phyloP scores from a whole-genome alignment of 345 rosid genomes.

The Salix koriyanagi region DNA sequence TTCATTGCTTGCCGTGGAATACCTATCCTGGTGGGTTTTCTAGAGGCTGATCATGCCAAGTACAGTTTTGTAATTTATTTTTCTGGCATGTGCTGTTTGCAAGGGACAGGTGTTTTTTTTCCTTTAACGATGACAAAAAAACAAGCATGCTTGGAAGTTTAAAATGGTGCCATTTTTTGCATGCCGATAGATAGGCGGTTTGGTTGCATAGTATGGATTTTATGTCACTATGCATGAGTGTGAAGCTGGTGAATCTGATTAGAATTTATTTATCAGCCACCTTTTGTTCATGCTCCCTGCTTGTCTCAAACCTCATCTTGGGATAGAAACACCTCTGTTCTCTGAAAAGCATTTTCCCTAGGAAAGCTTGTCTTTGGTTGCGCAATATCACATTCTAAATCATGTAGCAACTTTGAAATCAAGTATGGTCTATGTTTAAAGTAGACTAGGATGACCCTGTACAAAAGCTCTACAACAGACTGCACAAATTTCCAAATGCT shows the following conservation, averaged over 20 bases:
- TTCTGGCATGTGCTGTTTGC: background rate
- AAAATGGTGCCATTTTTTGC: background rate
- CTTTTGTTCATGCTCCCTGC: background rate
- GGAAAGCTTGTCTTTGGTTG: background rate
- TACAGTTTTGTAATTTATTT: slow-evolving; percentile 56
- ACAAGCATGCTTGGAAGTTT: background rate
- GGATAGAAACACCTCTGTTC: background rate
- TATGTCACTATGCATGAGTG: background rate
- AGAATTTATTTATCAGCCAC: background rate
- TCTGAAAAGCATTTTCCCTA: background rate
- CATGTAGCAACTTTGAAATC: background rate
- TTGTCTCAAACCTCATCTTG: background rate
- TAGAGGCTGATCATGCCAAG: slow-evolving; percentile 94
- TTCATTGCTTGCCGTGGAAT: slow-evolving; percentile 95
- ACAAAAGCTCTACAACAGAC: background rate
- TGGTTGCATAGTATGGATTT: background rate
- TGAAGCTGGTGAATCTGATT: background rate
- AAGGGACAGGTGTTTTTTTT: background rate
- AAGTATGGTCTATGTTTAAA: background rate
- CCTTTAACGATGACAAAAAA: background rate
- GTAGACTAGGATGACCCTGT: background rate
- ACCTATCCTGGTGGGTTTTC: slow-evolving; percentile 87
- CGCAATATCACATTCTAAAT: background rate
- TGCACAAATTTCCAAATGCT: background rate
- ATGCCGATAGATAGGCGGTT: background rate